Conservation (phyloP, 352 stramenopile genomes). For the Globisporangium barbulae region DNA sequence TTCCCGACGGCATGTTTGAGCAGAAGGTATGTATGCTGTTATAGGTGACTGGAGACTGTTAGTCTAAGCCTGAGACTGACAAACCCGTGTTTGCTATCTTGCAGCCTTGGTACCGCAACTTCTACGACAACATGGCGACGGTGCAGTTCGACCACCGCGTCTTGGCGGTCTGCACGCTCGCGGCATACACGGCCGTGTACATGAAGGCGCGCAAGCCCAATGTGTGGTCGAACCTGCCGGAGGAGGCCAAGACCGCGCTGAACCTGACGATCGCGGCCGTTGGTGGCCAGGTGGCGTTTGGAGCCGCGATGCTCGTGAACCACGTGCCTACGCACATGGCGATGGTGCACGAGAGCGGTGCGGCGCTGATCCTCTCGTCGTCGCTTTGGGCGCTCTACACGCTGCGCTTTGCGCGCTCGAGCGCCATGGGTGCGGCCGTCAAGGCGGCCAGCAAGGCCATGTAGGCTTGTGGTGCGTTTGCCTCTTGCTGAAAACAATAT, state of each 20-base stretch:
- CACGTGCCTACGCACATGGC: constrained; percentile 93
- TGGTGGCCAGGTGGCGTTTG: constrained; percentile 73
- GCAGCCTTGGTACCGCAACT: constrained; percentile 86
- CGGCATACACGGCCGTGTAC: constrained; percentile 46
- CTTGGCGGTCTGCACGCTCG: constrained; percentile 85
- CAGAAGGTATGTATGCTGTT: constrained; percentile 28
- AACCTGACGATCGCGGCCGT: constrained; percentile 51
- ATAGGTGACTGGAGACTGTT: not conserved
- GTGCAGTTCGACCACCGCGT: constrained; percentile 4
- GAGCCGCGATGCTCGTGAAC: constrained; percentile 94
- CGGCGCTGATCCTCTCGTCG: constrained; percentile 48
- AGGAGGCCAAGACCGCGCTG: constrained; percentile 53
- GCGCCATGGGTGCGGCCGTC: constrained; percentile 24
- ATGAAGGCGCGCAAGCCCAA: constrained; percentile 51
- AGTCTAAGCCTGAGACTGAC: not conserved
- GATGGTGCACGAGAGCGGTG: constrained; percentile 88
- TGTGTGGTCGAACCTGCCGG: constrained; percentile 68
- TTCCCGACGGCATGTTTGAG: constrained; percentile 77
- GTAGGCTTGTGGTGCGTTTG: too few relatives aligned
- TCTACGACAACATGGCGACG: constrained; percentile 91
- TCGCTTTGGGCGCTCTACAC: constrained; percentile 67
- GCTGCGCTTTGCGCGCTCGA: constrained; percentile 55
- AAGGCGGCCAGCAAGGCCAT: constrained; percentile 20
- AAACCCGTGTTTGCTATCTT: not conserved
- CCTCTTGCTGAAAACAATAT: too few relatives aligned